phyloP scores from a whole-genome alignment of 225 moss, liverwort and hornwort species.

The Physcomitrellopsis africana region DNA sequence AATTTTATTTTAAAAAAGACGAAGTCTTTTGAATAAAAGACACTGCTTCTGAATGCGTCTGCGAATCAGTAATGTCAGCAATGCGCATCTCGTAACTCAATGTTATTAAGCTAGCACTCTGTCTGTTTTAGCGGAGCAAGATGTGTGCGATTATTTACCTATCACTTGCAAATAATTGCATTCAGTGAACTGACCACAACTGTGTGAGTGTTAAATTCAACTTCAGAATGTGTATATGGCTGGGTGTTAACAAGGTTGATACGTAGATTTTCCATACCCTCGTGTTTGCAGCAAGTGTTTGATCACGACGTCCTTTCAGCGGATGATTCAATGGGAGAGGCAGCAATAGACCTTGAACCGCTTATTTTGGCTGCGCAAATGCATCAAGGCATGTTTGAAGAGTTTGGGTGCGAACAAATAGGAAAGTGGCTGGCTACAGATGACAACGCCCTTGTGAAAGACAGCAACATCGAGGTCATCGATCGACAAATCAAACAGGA shows the following conservation, averaged over 20 bases:
- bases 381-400: conserved; percentile 88
- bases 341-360: conserved; percentile 77
- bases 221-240: background rate
- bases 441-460: conserved; percentile 80
- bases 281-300: conserved; percentile 79
- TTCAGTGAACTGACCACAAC: background rate
- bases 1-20: no score
- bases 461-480: conserved; percentile 86
- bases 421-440: conserved; percentile 90
- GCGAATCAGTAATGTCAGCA: background rate
- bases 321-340: conserved; percentile 94
- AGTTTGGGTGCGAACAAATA: conserved; percentile 84
- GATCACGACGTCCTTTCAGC: conserved; percentile 85
- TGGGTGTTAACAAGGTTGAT: background rate
- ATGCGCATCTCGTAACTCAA: conserved; percentile 3
- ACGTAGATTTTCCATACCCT: background rate
- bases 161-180: background rate
- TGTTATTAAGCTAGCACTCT: background rate
- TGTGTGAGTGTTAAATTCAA: background rate
- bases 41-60: conserved; percentile 37
- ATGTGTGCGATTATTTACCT: background rate
- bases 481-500: conserved; percentile 86
- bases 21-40: background rate
- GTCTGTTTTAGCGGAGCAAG: conserved; percentile 1
- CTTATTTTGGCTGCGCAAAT: conserved; percentile 87